phyloP scores from a whole-genome alignment of 2,329 filamentous ascomycete species.

The Verticillium alfalfae region DNA sequence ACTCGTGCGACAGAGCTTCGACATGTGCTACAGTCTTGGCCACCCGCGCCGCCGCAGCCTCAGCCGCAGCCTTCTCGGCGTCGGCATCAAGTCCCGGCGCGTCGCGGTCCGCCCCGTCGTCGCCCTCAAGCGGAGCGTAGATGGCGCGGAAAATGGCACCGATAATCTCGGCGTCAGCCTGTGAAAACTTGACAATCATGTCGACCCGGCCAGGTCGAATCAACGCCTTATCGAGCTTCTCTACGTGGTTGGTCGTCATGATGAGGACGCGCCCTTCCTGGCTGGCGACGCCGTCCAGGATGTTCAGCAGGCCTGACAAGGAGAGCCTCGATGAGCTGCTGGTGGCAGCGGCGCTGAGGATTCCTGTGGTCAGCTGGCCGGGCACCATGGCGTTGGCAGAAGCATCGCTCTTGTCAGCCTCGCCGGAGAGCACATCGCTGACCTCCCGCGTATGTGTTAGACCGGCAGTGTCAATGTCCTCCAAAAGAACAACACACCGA shows the following conservation, averaged over 20 bases:
- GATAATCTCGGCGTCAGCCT: constrained; percentile 47
- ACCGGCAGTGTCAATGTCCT: constrained; percentile 71
- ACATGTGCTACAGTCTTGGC: constrained; percentile 32
- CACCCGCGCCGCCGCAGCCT: constrained; percentile 22
- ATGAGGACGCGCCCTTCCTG: constrained; percentile 59
- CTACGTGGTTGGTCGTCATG: constrained; percentile 61
- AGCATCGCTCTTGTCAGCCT: constrained; percentile 14
- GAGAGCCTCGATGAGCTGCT: constrained; percentile 42
- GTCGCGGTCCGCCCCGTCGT: constrained; percentile 22
- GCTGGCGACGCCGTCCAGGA: constrained; percentile 67
- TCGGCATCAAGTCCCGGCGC: neutral
- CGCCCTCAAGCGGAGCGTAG: constrained; percentile 46
- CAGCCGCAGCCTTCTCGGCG: constrained; percentile 21
- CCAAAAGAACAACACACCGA: constrained; percentile 67
- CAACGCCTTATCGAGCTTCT: constrained; percentile 56
- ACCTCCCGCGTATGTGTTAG: constrained; percentile 54
- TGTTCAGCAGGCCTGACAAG: constrained; percentile 73
- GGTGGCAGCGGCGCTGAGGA: constrained; percentile 13
- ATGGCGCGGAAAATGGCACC: constrained; percentile 53
- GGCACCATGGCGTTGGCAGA: constrained; percentile 21
- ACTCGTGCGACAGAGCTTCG: constrained; percentile 38
- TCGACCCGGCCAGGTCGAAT: constrained; percentile 59
- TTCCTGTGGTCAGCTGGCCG: constrained; percentile 23
- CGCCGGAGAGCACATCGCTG: constrained; percentile 6
- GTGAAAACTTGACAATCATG: constrained; percentile 51